phyloP scores from a whole-genome alignment of 1,139 yeast genomes.

The Hyphopichia pseudoburtonii region DNA sequence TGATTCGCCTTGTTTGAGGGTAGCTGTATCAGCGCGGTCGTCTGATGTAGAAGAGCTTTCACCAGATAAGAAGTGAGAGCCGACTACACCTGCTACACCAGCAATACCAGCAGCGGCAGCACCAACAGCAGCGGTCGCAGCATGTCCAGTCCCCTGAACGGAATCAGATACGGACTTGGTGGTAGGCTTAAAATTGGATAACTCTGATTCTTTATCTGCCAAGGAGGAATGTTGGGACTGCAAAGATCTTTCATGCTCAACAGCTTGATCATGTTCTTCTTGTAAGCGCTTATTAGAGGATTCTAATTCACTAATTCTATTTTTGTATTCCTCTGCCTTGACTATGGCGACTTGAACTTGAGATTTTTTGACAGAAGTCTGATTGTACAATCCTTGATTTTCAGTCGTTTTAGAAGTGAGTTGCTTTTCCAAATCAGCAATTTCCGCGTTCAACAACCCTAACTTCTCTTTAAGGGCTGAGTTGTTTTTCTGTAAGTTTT shows the following conservation, averaged over 20 bases:
- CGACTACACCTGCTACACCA: slow-evolving; percentile 16
- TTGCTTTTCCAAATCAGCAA: slow-evolving; percentile 56
- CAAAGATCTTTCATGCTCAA: slow-evolving; percentile 17
- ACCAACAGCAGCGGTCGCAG: slow-evolving; percentile 28
- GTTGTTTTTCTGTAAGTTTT: slow-evolving; percentile 67
- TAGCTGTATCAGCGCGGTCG: slow-evolving; percentile 1
- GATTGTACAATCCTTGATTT: slow-evolving; percentile 59
- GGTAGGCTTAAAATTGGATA: slow-evolving; percentile 20
- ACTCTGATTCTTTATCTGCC: slow-evolving; percentile 17
- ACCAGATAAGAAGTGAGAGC: slow-evolving; percentile 8
- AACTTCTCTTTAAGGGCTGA: slow-evolving; percentile 65
- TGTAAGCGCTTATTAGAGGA: slow-evolving; percentile 22
- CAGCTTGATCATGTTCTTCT: slow-evolving; percentile 23
- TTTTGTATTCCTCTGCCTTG: slow-evolving; percentile 50
- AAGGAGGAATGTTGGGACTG: slow-evolving; percentile 37
- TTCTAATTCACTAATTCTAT: slow-evolving; percentile 28
- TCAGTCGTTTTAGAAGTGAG: slow-evolving; percentile 52
- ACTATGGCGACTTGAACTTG: slow-evolving; percentile 65
- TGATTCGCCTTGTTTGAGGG: neutral
- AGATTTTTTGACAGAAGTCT: slow-evolving; percentile 63
- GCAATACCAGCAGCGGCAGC: slow-evolving; percentile 24
- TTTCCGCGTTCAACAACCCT: slow-evolving; percentile 65
- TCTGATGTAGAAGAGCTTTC: slow-evolving; percentile 4
- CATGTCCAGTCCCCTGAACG: slow-evolving; percentile 16
- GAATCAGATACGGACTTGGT: slow-evolving; percentile 9